phyloP scores from a whole-genome alignment of 2,329 filamentous ascomycete species.

The Neofusicoccum ribis region DNA sequence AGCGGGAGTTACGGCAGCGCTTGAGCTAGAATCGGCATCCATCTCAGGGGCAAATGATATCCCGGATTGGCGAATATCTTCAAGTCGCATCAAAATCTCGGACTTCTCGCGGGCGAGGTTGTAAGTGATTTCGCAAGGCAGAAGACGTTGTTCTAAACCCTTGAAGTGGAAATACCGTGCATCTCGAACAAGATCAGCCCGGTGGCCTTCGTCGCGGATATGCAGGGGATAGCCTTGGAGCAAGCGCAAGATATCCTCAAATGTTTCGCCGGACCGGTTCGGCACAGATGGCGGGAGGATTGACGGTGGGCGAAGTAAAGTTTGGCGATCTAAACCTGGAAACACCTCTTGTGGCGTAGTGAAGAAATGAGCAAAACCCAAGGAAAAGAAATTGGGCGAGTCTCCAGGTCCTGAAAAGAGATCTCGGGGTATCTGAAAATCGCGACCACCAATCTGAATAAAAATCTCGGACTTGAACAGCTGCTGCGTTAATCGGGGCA shows the following conservation, averaged over 20 bases:
- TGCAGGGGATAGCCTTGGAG: conserved; percentile 80
- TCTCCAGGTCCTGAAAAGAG: conserved; percentile 80
- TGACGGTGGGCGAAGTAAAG: conserved; percentile 80
- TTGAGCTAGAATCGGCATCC: not conserved
- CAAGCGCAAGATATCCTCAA: conserved; percentile 77
- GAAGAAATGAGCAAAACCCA: conserved; percentile 89
- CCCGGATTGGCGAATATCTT: conserved; percentile 87
- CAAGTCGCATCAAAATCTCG: conserved; percentile 78
- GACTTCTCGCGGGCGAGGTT: conserved; percentile 67
- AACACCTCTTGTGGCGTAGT: conserved; percentile 77
- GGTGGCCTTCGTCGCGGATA: conserved; percentile 74
- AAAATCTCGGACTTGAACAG: conserved; percentile 91
- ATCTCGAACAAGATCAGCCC: conserved; percentile 75
- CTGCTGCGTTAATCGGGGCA: conserved; percentile 85
- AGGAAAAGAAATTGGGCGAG: conserved; percentile 91
- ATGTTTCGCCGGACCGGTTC: conserved; percentile 78
- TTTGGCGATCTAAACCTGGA: conserved; percentile 76
- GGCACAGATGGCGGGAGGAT: conserved; percentile 82
- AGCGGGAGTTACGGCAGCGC: conserved; percentile 16
- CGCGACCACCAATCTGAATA: conserved; percentile 80
- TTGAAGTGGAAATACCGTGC: conserved; percentile 93
- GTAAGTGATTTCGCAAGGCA: conserved; percentile 73
- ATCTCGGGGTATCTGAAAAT: conserved; percentile 89
- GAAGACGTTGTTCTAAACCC: conserved; percentile 82
- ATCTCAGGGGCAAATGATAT: conserved; percentile 63